phyloP scores from a whole-genome alignment of 305 asterid species.

The Fraxinus ornus region DNA sequence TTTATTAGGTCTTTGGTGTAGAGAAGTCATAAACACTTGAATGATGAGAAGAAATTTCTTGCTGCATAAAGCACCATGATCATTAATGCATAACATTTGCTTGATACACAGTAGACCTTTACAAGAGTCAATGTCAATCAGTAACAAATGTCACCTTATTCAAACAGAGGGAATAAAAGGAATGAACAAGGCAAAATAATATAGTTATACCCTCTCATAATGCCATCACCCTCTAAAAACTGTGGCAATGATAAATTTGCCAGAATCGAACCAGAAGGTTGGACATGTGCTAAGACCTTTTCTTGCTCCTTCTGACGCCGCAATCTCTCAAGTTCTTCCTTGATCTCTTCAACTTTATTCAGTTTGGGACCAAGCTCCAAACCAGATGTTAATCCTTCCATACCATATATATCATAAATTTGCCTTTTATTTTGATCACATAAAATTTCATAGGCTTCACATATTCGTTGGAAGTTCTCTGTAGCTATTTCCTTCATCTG shows the following conservation, averaged over 20 bases:
- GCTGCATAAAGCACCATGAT: constrained; percentile 12
- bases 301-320: constrained; percentile 67
- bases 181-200: constrained; percentile 10
- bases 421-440: constrained; percentile 74
- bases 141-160: constrained; percentile 18
- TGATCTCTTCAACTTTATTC: constrained; percentile 77
- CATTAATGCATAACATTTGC: not conserved
- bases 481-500: constrained; percentile 98
- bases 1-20: not conserved
- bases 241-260: constrained; percentile 80
- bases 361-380: constrained; percentile 89
- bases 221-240: constrained; percentile 76
- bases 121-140: not conserved
- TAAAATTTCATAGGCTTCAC: constrained; percentile 94
- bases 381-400: constrained; percentile 94
- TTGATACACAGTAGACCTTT: not conserved
- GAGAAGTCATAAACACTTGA: not conserved
- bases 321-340: constrained; percentile 90
- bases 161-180: constrained; percentile 19
- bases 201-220: constrained; percentile 74
- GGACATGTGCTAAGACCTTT: constrained; percentile 56
- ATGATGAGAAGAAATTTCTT: constrained; percentile 1
- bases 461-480: constrained; percentile 92
- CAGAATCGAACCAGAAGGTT: constrained; percentile 73
- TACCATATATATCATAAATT: constrained; percentile 91